Evolutionary conservation across 2,329 filamentous ascomycete species (phyloP).

Genomic region (Kalaharituber pfeilii): DNA sequence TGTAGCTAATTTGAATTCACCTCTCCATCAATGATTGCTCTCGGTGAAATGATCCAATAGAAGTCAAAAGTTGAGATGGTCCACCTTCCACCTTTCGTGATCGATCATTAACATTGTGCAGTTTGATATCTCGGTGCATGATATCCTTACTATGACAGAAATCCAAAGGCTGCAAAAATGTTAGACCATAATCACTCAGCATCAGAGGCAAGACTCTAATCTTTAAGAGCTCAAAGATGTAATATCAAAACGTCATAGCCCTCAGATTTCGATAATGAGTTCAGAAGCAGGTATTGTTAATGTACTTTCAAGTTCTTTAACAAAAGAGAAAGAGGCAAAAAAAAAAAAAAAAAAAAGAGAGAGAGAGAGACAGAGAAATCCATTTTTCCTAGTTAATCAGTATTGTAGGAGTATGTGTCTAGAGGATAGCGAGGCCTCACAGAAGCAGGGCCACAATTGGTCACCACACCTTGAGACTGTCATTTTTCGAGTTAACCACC

Average conservation of each 20-base stretch:
- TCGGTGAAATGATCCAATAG: not conserved
- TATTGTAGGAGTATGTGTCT: too few relatives aligned
- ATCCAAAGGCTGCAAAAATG: constrained; percentile 50
- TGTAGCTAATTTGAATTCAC: constrained; percentile 52
- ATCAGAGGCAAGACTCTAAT: constrained; percentile 25
- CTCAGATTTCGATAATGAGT: constrained; percentile 96
- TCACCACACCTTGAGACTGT: too few relatives aligned
- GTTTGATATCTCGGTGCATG: constrained; percentile 98
- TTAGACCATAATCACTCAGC: not conserved
- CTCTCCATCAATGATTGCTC: constrained; percentile 6
- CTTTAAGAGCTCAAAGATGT: constrained; percentile 93
- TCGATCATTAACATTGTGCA: constrained; percentile 99
- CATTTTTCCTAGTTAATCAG: too few relatives aligned
- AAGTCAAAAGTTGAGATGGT: not conserved
- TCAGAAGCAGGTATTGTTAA: constrained; percentile 98
- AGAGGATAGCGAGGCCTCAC: too few relatives aligned
- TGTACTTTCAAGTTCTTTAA: too few relatives aligned
- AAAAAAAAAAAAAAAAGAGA: too few relatives aligned
- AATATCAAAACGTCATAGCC: constrained; percentile 93
- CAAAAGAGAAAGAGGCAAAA: too few relatives aligned
- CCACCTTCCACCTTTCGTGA: constrained; percentile 89
- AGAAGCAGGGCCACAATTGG: too few relatives aligned
- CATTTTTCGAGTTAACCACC: too few relatives aligned
- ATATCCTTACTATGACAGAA: constrained; percentile 99
- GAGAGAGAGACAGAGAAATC: too few relatives aligned